Percentiles rank a stretch among this genome's conserved stretches.
Evolutionary conservation across 2,329 filamentous ascomycete species (phyloP).

Genomic region (Penicillium sumatraense): DNA sequence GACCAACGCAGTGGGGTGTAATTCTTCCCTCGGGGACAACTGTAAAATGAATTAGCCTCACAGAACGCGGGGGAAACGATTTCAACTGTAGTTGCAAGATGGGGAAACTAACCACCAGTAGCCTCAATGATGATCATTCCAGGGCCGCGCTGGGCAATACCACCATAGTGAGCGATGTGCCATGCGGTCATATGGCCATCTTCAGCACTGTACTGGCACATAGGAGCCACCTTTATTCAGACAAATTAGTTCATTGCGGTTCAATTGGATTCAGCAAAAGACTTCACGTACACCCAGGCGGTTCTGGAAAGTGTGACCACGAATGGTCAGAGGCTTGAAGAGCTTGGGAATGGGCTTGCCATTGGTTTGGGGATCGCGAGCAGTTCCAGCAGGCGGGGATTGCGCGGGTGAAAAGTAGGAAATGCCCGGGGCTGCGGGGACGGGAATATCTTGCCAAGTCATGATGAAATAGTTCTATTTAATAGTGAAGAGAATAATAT

Average conservation of each 20-base stretch:
- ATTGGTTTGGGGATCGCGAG: conserved; percentile 47
- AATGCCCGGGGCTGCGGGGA: conserved; percentile 43
- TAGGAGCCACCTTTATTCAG: conserved; percentile 48
- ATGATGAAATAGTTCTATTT: conserved; percentile 15
- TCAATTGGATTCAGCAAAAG: conserved; percentile 3
- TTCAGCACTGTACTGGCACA: conserved; percentile 69
- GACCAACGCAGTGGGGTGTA: conserved; percentile 63
- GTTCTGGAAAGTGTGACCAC: conserved; percentile 67
- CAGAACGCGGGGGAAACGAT: too few species aligned
- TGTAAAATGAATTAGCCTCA: too few species aligned
- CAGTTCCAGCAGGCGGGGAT: conserved; percentile 42
- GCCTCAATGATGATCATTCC: conserved; percentile 79
- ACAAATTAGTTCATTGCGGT: too few species aligned
- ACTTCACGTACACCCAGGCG: conserved; percentile 58
- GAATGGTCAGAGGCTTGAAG: conserved; percentile 61
- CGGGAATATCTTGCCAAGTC: conserved; percentile 38
- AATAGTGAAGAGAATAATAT: too few species aligned
- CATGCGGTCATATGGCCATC: conserved; percentile 77
- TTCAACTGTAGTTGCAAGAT: too few species aligned
- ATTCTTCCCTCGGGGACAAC: conserved; percentile 80
- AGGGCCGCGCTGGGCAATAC: conserved; percentile 77
- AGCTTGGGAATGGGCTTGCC: conserved; percentile 56
- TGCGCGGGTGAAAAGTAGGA: conserved; percentile 49
- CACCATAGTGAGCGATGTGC: conserved; percentile 82
- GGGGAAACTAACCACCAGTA: too few species aligned